A percentile compares a stretch with the other conserved stretches of the same genome.
Evolutionary conservation across 202 grass and related monocot genomes (phyloP).

Genomic region (Panicum hallii): DNA sequence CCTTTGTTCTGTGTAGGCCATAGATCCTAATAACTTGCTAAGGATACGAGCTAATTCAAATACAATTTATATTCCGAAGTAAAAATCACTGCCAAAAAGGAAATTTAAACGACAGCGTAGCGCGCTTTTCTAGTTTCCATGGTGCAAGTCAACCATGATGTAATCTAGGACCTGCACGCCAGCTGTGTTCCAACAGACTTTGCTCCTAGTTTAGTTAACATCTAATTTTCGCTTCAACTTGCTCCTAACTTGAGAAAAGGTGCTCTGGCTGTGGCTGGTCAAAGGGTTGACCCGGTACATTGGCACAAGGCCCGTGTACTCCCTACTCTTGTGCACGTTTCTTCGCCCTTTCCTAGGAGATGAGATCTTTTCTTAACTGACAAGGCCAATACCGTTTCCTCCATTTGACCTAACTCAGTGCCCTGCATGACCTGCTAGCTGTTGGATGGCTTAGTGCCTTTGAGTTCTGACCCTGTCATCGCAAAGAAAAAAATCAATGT

Average conservation of each 20-base stretch:
- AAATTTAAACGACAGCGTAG: no score
- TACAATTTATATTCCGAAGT: no score
- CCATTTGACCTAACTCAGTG: conserved; percentile 1
- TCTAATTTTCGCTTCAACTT: conserved; percentile 5
- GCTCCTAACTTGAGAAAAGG: conserved; percentile 18
- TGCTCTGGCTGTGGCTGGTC: conserved; percentile 7
- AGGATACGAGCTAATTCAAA: no score
- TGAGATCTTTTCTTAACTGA: conserved; percentile 23
- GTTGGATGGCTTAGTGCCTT: not conserved
- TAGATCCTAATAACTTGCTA: no score
- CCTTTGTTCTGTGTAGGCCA: no score
- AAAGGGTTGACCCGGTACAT: conserved; percentile 35
- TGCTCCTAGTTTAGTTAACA: not conserved
- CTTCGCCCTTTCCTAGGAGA: not conserved
- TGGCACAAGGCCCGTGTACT: no score
- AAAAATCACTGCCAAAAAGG: no score
- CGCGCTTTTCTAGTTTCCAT: no score
- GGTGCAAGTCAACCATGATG: conserved; percentile 6
- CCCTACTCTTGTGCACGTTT: no score
- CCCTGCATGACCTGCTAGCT: conserved; percentile 4
- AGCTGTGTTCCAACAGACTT: not conserved
- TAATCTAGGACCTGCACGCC: not conserved
- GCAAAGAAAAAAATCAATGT: not conserved
- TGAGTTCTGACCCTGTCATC: not conserved
- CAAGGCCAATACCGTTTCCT: no score